Percentiles rank a stretch among this genome's conserved stretches.
phyloP scores from a whole-genome alignment of 176 grass and related monocot species.

The Puya raimondii region DNA sequence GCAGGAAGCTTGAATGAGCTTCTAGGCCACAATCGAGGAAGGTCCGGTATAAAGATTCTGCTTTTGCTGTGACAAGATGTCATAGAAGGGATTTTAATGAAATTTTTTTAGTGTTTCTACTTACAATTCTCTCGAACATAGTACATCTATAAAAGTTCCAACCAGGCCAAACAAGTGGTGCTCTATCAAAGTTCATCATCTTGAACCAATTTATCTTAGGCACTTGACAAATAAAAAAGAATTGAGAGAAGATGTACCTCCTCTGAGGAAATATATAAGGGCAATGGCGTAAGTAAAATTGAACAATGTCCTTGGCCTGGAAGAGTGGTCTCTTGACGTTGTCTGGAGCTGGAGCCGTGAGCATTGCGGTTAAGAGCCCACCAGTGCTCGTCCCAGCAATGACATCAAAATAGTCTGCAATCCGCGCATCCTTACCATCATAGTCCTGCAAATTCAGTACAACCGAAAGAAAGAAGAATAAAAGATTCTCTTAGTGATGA shows the following conservation, averaged over 20 bases:
- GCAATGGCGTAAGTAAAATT: background rate
- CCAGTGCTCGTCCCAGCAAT: slow-evolving; percentile 40
- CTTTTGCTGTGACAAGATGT: too few species aligned
- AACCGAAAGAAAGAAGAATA: background rate
- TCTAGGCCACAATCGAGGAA: background rate
- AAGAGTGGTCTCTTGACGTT: slow-evolving; percentile 2
- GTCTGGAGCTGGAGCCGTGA: background rate
- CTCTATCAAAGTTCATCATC: too few species aligned
- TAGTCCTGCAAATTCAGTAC: slow-evolving; percentile 17
- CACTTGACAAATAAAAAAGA: too few species aligned
- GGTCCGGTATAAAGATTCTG: background rate
- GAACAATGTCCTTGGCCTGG: background rate
- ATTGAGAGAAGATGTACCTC: background rate
- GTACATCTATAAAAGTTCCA: too few species aligned
- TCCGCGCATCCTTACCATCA: slow-evolving; percentile 25
- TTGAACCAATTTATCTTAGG: too few species aligned
- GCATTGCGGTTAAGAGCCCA: slow-evolving; percentile 24
- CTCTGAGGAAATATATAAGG: slow-evolving; percentile 12
- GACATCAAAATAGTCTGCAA: slow-evolving; percentile 46
- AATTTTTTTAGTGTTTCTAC: too few species aligned
- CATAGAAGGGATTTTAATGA: too few species aligned
- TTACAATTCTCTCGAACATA: too few species aligned
- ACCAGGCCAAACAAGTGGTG: too few species aligned
- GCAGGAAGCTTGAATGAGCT: background rate
- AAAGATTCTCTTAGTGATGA: slow-evolving; percentile 2